A percentile compares a stretch with the other conserved stretches of the same genome.
These are phyloP conservation scores for Chlamydomonas asymmetrica DNA, from an alignment of 139 green algal species.

Conservation along the genomic window DNA sequence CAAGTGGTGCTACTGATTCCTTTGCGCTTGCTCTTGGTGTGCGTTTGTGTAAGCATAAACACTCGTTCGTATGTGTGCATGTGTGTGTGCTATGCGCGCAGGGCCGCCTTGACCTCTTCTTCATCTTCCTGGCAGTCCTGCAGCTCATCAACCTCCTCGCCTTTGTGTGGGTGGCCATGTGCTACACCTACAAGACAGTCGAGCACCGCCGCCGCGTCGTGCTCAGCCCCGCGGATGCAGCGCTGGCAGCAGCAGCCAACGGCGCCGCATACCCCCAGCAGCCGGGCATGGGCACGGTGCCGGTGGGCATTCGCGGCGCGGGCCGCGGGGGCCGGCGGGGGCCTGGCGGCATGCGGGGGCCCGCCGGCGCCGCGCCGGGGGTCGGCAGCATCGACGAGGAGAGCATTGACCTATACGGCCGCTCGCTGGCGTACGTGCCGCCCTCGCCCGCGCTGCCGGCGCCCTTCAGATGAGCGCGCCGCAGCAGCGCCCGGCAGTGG, in stretches of 20 bases:
- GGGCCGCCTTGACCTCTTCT: slow-evolving; percentile 84
- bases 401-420: slow-evolving; percentile 38
- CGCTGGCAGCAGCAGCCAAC: not conserved
- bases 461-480: slow-evolving; percentile 59
- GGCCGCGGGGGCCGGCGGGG: not conserved
- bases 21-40: not conserved
- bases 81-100: not conserved
- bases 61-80: not conserved
- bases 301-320: not conserved
- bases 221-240: slow-evolving; percentile 19
- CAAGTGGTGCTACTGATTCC: not conserved
- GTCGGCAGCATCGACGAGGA: not conserved
- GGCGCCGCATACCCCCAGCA: slow-evolving; percentile 5
- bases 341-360: not conserved
- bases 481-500: no score
- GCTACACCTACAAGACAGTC: slow-evolving; percentile 83
- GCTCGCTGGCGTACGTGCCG: slow-evolving; percentile 61
- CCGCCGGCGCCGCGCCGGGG: not conserved
- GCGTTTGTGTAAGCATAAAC: not conserved
- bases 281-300: not conserved
- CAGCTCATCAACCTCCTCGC: slow-evolving; percentile 61
- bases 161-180: slow-evolving; percentile 70
- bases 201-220: slow-evolving; percentile 53
- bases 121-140: slow-evolving; percentile 63
- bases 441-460: slow-evolving; percentile 67